These are phyloP conservation scores for Microdochium paspali DNA, from an alignment of 2,329 filamentous ascomycete genomes.

Conservation along the genomic window DNA sequence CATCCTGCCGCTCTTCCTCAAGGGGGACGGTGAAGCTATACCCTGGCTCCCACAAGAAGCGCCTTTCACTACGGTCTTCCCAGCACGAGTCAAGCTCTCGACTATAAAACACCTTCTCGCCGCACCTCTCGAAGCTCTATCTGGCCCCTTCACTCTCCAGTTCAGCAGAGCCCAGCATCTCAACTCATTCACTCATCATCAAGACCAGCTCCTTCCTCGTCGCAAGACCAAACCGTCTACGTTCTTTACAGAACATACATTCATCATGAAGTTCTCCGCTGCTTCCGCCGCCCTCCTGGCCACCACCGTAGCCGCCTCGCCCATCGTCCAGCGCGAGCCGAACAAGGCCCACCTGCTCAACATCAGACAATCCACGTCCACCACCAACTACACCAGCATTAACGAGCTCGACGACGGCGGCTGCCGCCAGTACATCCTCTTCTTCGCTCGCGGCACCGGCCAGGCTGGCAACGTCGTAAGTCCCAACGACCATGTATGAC, in stretches of 20 bases:
- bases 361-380: neutral
- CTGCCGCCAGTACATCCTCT: neutral
- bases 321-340: neutral
- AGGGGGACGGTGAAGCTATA: too few species aligned
- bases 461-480: conserved; percentile 1
- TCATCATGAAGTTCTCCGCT: neutral
- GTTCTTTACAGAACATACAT: neutral
- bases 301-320: neutral
- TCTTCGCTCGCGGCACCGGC: neutral
- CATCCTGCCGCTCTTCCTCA: too few species aligned
- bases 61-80: too few species aligned
- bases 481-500: too few species aligned
- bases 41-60: too few species aligned
- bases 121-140: neutral
- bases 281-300: neutral
- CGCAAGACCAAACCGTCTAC: too few species aligned
- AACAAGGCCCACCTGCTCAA: neutral
- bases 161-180: neutral
- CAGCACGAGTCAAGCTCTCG: too few species aligned
- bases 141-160: neutral
- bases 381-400: neutral
- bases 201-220: neutral
- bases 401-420: neutral
- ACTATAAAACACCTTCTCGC: neutral
- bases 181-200: neutral